A percentile compares a stretch with the other conserved stretches of the same genome.
Conservation (phyloP, 495 filamentous ascomycete species). For the Evernia prunastri region DNA sequence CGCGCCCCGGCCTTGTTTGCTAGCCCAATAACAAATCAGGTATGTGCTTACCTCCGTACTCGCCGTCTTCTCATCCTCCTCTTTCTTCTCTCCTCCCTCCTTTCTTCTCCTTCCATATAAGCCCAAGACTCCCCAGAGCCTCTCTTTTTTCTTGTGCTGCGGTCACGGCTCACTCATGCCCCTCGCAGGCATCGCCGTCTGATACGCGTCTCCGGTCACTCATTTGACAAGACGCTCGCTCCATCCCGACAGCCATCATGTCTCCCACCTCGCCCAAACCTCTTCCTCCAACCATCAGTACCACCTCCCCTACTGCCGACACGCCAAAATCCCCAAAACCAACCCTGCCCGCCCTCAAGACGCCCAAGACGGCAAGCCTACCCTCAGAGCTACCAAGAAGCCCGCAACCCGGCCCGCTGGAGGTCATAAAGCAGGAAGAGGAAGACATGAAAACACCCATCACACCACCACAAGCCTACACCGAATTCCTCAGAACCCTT, state of each 20-base stretch:
- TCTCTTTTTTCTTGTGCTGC: constrained; percentile 20
- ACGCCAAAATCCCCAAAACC: constrained; percentile 45
- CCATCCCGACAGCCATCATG: constrained; percentile 21
- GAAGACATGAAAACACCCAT: constrained; percentile 66
- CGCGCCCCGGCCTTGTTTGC: constrained; percentile 5
- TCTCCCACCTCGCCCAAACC: constrained; percentile 18
- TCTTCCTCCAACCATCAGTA: constrained; percentile 7
- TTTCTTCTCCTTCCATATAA: constrained; percentile 16
- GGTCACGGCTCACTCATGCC: constrained; percentile 27
- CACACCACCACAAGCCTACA: constrained; percentile 85
- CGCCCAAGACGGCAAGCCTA: constrained; percentile 68
- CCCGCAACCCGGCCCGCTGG: constrained; percentile 37
- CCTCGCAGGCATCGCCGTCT: constrained; percentile 25
- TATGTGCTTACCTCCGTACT: constrained; percentile 13
- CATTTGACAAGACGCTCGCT: constrained; percentile 20
- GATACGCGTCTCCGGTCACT: constrained; percentile 20
- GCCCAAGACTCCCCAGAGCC: neutral
- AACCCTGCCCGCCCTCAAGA: constrained; percentile 64
- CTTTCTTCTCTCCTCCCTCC: constrained; percentile 1
- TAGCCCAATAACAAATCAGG: constrained; percentile 10
- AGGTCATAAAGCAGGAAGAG: constrained; percentile 46
- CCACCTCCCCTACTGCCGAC: constrained; percentile 19
- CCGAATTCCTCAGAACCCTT: constrained; percentile 79
- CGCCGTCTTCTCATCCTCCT: constrained; percentile 5
- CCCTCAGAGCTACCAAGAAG: constrained; percentile 62